Percentiles rank a stretch among this genome's conserved stretches.
phyloP scores from a whole-genome alignment of 176 grass and related monocot species.

The Pharus latifolius region DNA sequence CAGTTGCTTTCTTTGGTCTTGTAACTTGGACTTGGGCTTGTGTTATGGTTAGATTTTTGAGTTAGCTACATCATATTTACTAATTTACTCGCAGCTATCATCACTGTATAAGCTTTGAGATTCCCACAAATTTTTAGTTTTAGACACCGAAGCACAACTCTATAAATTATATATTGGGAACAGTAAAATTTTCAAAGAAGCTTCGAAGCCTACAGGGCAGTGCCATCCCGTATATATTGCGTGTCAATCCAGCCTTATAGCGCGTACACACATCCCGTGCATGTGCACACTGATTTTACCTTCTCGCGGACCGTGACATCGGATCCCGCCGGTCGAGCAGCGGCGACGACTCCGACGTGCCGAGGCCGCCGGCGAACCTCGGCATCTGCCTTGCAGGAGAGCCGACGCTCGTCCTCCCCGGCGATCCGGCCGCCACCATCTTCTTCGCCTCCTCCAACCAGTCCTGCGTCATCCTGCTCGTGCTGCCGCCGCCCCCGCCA shows the following conservation, averaged over 20 bases:
- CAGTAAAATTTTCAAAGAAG: too few species aligned
- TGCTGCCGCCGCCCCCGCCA: background rate
- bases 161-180: too few species aligned
- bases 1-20: too few species aligned
- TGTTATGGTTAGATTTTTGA: too few species aligned
- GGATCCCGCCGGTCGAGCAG: slow-evolving; percentile 56
- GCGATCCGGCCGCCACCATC: slow-evolving; percentile 40
- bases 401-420: slow-evolving; percentile 12
- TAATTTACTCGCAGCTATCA: too few species aligned
- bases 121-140: too few species aligned
- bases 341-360: slow-evolving; percentile 21
- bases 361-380: slow-evolving; percentile 29
- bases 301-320: slow-evolving; percentile 51
- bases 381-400: slow-evolving; percentile 39
- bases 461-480: slow-evolving; percentile 47
- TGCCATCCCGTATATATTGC: background rate
- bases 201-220: too few species aligned
- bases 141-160: too few species aligned
- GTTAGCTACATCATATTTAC: too few species aligned
- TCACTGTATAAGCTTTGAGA: too few species aligned
- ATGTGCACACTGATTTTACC: slow-evolving; percentile 11
- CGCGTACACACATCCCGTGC: background rate
- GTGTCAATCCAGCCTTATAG: background rate
- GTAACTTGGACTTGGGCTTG: too few species aligned
- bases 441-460: slow-evolving; percentile 59